Conservation (phyloP, 192 early-diverging fungal genomes). For the Anaeromyces robustus region DNA sequence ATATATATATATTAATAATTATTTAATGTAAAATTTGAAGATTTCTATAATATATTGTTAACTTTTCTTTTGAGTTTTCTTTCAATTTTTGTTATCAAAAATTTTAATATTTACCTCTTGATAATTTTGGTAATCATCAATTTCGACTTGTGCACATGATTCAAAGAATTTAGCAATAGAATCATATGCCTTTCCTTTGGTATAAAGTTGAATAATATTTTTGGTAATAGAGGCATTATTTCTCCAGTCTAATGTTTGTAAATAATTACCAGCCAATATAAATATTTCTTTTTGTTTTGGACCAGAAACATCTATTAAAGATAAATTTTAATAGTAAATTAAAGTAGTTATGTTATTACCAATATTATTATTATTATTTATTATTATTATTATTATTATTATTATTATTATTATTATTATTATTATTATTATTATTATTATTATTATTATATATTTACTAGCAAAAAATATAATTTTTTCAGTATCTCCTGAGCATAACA, state of each 20-base stretch:
- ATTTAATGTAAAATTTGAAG: too few species aligned
- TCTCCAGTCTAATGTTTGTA: slow-evolving; percentile 39
- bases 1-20: too few species aligned
- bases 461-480: slow-evolving; percentile 46
- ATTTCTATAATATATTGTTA: too few species aligned
- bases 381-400: too few species aligned
- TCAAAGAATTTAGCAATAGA: slow-evolving; percentile 32
- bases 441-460: slow-evolving; percentile 7
- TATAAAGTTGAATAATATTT: slow-evolving; percentile 36
- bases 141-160: slow-evolving; percentile 34
- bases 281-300: slow-evolving; percentile 35
- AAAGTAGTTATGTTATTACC: too few species aligned
- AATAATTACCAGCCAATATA: slow-evolving; percentile 32
- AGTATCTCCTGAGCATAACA: slow-evolving; percentile 31
- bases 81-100: too few species aligned
- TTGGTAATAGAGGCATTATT: slow-evolving; percentile 25
- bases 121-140: slow-evolving; percentile 47
- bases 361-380: too few species aligned
- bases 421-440: background rate
- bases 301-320: slow-evolving; percentile 32
- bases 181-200: slow-evolving; percentile 33
- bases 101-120: slow-evolving; percentile 23
- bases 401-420: slow-evolving; percentile 5
- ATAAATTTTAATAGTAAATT: too few species aligned
- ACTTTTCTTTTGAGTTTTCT: too few species aligned